Conservation (phyloP, 2,329 filamentous ascomycete species). For the Penicillium freii region DNA sequence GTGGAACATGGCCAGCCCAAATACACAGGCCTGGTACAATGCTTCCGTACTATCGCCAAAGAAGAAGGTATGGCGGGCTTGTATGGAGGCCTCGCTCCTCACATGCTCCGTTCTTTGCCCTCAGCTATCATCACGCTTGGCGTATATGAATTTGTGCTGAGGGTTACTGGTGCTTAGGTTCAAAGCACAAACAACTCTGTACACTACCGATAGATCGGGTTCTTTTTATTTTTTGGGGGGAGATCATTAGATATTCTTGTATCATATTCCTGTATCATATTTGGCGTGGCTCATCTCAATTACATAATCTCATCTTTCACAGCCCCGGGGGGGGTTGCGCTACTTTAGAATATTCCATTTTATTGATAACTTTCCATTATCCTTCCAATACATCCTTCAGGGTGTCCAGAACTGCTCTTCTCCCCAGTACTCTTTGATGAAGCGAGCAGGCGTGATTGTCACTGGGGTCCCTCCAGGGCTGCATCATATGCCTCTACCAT, state of each 20-base stretch:
- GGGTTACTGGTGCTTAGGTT: slow-evolving; percentile 14
- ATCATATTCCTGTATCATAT: not conserved
- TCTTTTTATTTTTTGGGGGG: not conserved
- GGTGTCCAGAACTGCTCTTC: not conserved
- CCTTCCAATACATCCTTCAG: not conserved
- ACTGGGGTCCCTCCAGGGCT: not conserved
- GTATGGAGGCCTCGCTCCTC: slow-evolving; percentile 39
- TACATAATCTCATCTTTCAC: not conserved
- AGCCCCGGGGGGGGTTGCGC: not conserved
- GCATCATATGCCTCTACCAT: too few species aligned
- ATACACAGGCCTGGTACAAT: slow-evolving; percentile 38
- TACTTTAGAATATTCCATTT: not conserved
- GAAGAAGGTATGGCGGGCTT: slow-evolving; percentile 37
- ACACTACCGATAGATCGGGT: slow-evolving; percentile 1
- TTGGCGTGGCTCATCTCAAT: not conserved
- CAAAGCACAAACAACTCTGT: not conserved
- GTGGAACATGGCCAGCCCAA: slow-evolving; percentile 35
- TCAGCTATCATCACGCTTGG: slow-evolving; percentile 39
- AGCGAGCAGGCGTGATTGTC: not conserved
- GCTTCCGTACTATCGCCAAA: slow-evolving; percentile 34
- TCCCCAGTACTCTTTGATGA: not conserved
- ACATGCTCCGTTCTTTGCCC: slow-evolving; percentile 37
- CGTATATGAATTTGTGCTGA: slow-evolving; percentile 39
- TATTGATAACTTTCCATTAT: not conserved
- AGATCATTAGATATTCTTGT: not conserved